Evolutionary conservation across 2,329 filamentous ascomycete genomes (phyloP), one percentile per base, ranked within the genome.

Genomic region (Tricladium varicosporioides): DNA sequence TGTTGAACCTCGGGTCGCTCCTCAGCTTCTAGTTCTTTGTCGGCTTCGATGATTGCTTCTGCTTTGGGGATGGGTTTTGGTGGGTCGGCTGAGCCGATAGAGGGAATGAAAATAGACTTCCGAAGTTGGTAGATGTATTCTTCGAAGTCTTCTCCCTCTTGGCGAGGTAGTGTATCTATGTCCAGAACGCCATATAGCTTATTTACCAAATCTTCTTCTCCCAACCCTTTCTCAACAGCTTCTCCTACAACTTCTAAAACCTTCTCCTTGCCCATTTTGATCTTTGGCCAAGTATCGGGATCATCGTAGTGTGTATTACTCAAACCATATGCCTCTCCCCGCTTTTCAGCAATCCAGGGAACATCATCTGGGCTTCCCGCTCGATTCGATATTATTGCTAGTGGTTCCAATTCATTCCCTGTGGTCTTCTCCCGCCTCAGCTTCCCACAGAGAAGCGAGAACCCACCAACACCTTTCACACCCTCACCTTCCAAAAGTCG

Each of bases 401-500:
- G 72, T 0, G 79, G 79, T 58, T 81, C 74, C 18, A 79, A 67
- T 53, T 59, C 59, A 1, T 60, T 46, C 5, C 59, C 48, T 19
- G 50, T 31, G 13, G 59, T 53, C 47, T 57, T 56, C 14, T 59
- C 68, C 46, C 74, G 76, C 48, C 70, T 72, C 63, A 88, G 73
- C 65, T 84, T 85, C 8, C 82, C 83, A 60, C 84, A 86, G n/a
- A 87, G 75, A 66, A 88, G 78, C 19, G 82, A 86, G 67, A 88
- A 88, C 0, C 85, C 85, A 5, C 85, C 85, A 14, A 87, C 82
- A 50, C 82, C 83, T 64, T 80, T 80, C 18, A 85, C 78, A 9
- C 80, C 76, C 19, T 69, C 68, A 27, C 78, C 77, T 43, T 77
- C 74, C 49, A 86, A 75, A 63, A 86, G 73, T 9, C 74, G 73